Evolutionary conservation across 345 rosid genomes (phyloP).

Genomic region (Nasturtium officinale): DNA sequence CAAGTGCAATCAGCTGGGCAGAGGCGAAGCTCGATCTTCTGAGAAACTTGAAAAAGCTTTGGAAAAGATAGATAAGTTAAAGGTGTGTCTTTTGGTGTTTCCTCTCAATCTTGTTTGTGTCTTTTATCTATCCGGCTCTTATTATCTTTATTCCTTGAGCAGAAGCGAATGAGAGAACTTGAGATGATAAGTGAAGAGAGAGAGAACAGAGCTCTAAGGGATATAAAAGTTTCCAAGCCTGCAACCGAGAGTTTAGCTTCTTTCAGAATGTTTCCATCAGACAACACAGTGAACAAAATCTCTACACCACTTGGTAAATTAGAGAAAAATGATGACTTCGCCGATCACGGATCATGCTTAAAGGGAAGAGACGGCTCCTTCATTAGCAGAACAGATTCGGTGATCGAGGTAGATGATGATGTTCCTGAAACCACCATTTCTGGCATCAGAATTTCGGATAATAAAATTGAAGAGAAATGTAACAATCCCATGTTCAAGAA

Average conservation of each 20-base stretch:
- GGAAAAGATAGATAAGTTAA: constrained; percentile 65
- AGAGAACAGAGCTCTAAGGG: constrained; percentile 66
- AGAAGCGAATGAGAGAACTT: constrained; percentile 72
- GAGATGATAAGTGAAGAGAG: constrained; percentile 62
- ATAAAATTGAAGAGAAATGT: constrained; percentile 27
- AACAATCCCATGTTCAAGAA: constrained; percentile 44
- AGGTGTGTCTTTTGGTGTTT: constrained; percentile 47
- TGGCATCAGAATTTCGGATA: constrained; percentile 33
- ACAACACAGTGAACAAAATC: constrained; percentile 29
- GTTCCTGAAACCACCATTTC: constrained; percentile 22
- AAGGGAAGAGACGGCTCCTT: constrained; percentile 17
- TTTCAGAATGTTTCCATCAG: constrained; percentile 35
- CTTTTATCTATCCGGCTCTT: neutral
- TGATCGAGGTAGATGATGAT: constrained; percentile 33
- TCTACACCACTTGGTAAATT: constrained; percentile 34
- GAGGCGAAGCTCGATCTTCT: constrained; percentile 76
- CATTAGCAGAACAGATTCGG: constrained; percentile 4
- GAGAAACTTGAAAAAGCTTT: constrained; percentile 76
- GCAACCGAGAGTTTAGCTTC: constrained; percentile 28
- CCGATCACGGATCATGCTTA: constrained; percentile 29
- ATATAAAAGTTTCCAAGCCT: constrained; percentile 47
- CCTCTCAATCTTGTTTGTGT: neutral
- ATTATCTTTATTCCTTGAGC: constrained; percentile 9
- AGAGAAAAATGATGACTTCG: constrained; percentile 40
- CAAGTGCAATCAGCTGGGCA: constrained; percentile 83